Evolutionary conservation across 176 grass and related monocot species (phyloP), one percentile per base, ranked within the genome.

Genomic region (Saccharum officinarum): DNA sequence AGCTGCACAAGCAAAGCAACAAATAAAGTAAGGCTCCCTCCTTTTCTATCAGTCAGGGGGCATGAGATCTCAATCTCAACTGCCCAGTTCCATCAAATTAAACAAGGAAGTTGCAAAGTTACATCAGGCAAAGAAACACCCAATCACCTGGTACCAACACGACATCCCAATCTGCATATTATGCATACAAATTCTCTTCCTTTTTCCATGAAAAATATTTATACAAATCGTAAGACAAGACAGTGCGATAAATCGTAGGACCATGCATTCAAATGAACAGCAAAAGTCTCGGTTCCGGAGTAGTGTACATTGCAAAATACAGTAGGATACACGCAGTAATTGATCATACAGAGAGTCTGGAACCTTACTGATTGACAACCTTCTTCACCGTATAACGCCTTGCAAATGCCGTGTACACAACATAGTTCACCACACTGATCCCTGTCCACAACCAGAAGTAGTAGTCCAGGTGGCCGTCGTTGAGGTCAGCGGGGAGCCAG

Each of bases 381-480:
- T 89, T 97, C 85, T 97, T 97, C 26, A 91, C 79, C 5, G 86
- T 94, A 18, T 97, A 97, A 4, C 87, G 94, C 57, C 68, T 90
- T 0, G 95, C 87, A 39, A 97, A 88, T 1, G 79, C 84, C 8
- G 93, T 47, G 80, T 92, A 97, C 22, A 91, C 84, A 1, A 71
- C 61, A 42, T 91, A 93, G 87, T 97, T 97, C 10, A 86, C 3
- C 2, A 65, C 80, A 41, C 86, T 91, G 33, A 97, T 92, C 23
- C 62, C 87, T 0, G 87, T 64, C 91, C 91, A 92, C 55, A 95
- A 54, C 89, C 89, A 91, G 38, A 98, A 95, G 79, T 93, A 95
- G 67, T 90, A 95, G 86, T 98, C 87, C 1, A 98, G 85, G 80
- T 98, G 95, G 3, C 95, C 95, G 11, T 88, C 54, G 42, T 98